phyloP scores from a whole-genome alignment of 2,329 filamentous ascomycete species.

The Chaetomiaceae sp. region DNA sequence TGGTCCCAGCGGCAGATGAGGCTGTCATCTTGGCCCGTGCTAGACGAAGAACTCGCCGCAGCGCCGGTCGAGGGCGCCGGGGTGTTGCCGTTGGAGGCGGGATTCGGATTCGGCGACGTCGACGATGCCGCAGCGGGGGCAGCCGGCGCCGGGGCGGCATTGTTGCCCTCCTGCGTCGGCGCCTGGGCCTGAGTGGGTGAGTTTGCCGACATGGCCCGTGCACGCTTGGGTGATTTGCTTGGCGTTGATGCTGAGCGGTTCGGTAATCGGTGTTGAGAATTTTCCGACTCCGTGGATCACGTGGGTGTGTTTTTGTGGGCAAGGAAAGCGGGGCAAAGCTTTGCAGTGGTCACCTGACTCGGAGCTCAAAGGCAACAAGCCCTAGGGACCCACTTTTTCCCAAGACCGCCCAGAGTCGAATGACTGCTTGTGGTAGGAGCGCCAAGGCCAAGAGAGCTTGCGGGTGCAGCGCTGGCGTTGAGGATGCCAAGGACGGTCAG shows the following conservation, averaged over 20 bases:
- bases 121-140: slow-evolving; percentile 31
- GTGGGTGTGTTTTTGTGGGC: slow-evolving; percentile 6
- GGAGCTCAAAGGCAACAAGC: slow-evolving; percentile 5
- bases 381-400: slow-evolving; percentile 21
- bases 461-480: slow-evolving; percentile 10
- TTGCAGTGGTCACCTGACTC: background rate
- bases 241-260: background rate
- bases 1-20: slow-evolving; percentile 58
- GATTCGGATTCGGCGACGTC: slow-evolving; percentile 39
- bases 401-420: slow-evolving; percentile 21
- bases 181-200: background rate
- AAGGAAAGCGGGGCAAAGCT: too few species aligned
- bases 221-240: background rate
- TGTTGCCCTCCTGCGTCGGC: background rate
- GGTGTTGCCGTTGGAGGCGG: slow-evolving; percentile 49
- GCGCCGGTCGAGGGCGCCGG: slow-evolving; percentile 48
- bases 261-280: background rate
- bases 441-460: slow-evolving; percentile 21
- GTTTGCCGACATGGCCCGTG: slow-evolving; percentile 11
- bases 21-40: slow-evolving; percentile 42
- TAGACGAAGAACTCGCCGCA: slow-evolving; percentile 26
- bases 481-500: slow-evolving; percentile 3
- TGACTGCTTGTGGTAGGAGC: slow-evolving; percentile 11
- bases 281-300: slow-evolving; percentile 9
- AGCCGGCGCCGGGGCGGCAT: slow-evolving; percentile 22